phyloP scores from a whole-genome alignment of 129 eudicot species.

The Oenanthe sinensis region DNA sequence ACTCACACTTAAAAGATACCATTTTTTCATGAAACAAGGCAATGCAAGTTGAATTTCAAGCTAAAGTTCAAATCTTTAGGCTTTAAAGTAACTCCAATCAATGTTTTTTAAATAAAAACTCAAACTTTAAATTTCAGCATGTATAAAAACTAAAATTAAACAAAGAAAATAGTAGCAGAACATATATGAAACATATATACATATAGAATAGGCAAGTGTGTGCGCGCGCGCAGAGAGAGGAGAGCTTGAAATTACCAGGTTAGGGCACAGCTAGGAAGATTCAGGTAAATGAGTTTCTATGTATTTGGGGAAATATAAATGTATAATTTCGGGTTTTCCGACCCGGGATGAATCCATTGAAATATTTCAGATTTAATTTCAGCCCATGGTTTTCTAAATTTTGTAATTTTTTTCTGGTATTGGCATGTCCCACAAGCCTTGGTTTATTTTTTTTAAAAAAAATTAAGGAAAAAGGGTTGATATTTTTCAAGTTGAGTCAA shows the following conservation, averaged over 20 bases:
- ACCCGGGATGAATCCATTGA: not conserved
- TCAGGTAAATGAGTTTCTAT: not conserved
- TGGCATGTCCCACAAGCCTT: too few species aligned
- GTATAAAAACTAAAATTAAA: not conserved
- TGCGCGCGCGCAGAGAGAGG: too few species aligned
- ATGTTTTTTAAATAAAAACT: not conserved
- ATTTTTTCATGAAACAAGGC: too few species aligned
- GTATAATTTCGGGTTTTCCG: not conserved
- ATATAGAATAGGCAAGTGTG: not conserved
- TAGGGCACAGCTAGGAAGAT: constrained; percentile 1
- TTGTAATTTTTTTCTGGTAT: too few species aligned
- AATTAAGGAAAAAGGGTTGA: too few species aligned
- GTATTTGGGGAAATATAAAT: not conserved
- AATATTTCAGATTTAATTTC: too few species aligned
- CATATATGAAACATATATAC: not conserved
- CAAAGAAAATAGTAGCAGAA: not conserved
- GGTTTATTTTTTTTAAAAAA: too few species aligned
- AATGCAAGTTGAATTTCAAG: constrained; percentile 2
- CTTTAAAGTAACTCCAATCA: not conserved
- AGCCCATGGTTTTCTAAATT: too few species aligned
- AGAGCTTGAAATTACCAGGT: constrained; percentile 1
- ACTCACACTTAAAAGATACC: not conserved
- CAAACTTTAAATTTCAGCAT: not conserved
- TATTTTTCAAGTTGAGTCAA: too few species aligned
- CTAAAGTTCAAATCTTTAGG: not conserved